Conservation (phyloP, 306 rosid genomes). For the Sesbania bispinosa region DNA sequence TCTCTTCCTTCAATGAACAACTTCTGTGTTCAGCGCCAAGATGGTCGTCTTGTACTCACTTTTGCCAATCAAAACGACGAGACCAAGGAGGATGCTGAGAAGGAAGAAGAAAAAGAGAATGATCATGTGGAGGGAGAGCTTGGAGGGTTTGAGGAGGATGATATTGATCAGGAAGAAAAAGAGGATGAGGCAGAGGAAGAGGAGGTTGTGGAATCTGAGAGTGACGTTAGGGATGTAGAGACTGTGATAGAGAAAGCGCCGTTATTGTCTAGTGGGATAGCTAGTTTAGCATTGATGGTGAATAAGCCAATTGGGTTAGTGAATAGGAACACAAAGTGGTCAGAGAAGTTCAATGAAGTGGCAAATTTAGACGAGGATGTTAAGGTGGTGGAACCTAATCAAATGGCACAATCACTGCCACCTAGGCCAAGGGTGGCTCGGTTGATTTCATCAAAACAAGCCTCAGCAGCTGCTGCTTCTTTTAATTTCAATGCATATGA, state of each 20-base stretch:
- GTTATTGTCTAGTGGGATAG: constrained; percentile 31
- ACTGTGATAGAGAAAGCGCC: constrained; percentile 31
- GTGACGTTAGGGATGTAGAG: constrained; percentile 15
- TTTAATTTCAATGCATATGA: constrained; percentile 70
- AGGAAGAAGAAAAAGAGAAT: not conserved
- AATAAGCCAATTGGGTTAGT: constrained; percentile 50
- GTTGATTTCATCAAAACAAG: constrained; percentile 34
- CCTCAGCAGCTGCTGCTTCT: constrained; percentile 36
- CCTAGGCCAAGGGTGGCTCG: constrained; percentile 48
- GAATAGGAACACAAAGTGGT: constrained; percentile 51
- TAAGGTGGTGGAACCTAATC: constrained; percentile 20
- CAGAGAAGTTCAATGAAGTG: constrained; percentile 44
- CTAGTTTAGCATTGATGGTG: constrained; percentile 43
- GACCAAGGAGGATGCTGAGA: not conserved
- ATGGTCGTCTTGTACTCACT: constrained; percentile 78
- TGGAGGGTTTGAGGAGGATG: constrained; percentile 11
- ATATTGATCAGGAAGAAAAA: not conserved
- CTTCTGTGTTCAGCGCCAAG: constrained; percentile 61
- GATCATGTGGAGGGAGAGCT: constrained; percentile 23
- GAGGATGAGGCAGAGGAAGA: constrained; percentile 20
- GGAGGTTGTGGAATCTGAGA: constrained; percentile 3
- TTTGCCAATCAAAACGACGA: constrained; percentile 29
- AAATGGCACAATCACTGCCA: constrained; percentile 60
- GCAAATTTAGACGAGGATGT: constrained; percentile 44
- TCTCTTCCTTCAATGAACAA: constrained; percentile 51